Evolutionary conservation across 345 rosid species (phyloP), one percentile per base, ranked within the genome.

Genomic region (Crucihimalaya himalaica): DNA sequence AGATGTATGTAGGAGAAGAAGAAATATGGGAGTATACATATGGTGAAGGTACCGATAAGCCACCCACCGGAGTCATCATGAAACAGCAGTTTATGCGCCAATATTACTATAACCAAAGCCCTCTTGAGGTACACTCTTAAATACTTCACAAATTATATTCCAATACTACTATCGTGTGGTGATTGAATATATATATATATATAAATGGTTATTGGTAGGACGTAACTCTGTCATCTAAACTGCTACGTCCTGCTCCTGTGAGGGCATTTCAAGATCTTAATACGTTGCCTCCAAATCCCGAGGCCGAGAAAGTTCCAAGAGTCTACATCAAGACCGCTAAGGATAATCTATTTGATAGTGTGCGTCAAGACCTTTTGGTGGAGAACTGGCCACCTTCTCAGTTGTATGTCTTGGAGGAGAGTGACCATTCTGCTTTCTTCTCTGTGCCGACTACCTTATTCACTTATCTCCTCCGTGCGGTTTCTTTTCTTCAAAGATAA

Each of bases 361-460:
- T 11, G 14, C 54, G 37, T 21, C 79, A 80, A 47, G 86, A 79
- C 28, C 67, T 31, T 11, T 10, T 78, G 75, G 82, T 82, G 18
- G 45, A 21, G 70, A 53, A 64, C 2, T 82, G 88, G 83, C 83
- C 77, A 12, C 84, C 86, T 3, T 72, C 78, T 25, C 78, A 72
- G 50, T 69, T 78, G n/a, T 70, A 71, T 39, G 43, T 21, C 1
- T 18, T 80, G 37, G 66, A 76, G 15, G 81, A 78, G 2, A 80
- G 82, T 76, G 87, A 80, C 39, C 83, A 75, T 42, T 71, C 71
- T 40, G 75, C 87, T 1, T 78, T 80, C 62, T 82, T 84, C 75
- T 84, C 82, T 21, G 65, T 37, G 29, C 82, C 85, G 3, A 42
- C 73, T 37, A 63, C 75, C 25, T 71, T 84, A 6, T 80, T 78